A percentile compares a stretch with the other conserved stretches of the same genome.
phyloP scores from a whole-genome alignment of 176 grass and related monocot genomes.

The Puccinellia tenuiflora region DNA sequence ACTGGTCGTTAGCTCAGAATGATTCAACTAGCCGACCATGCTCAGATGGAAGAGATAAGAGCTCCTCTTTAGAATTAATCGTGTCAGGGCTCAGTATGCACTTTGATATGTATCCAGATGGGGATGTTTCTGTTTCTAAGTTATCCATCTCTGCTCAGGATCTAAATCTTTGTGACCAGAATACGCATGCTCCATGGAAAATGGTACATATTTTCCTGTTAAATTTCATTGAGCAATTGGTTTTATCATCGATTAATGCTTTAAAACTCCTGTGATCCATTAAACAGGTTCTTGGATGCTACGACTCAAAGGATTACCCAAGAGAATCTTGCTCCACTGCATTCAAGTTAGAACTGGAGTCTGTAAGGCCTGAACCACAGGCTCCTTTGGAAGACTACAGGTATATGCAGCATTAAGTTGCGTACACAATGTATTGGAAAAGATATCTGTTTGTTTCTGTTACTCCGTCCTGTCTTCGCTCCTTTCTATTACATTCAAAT shows the following conservation, averaged over 20 bases:
- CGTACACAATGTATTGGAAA: neutral
- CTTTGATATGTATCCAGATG: constrained; percentile 88
- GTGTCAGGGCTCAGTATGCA: constrained; percentile 62
- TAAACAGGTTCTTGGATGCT: constrained; percentile 80
- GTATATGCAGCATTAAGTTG: constrained; percentile 28
- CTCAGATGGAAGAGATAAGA: constrained; percentile 61
- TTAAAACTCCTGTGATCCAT: constrained; percentile 19
- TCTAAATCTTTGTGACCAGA: constrained; percentile 73
- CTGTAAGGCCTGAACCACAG: constrained; percentile 74
- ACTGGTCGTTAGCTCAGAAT: constrained; percentile 57
- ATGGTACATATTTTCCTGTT: constrained; percentile 44
- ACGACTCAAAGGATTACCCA: constrained; percentile 75
- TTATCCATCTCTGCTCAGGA: constrained; percentile 57
- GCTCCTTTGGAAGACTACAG: constrained; percentile 97
- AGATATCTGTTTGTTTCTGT: neutral
- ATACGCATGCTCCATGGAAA: constrained; percentile 89
- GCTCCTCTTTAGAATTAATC: constrained; percentile 59
- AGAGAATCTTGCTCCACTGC: constrained; percentile 85
- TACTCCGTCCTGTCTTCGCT: neutral
- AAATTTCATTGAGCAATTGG: constrained; percentile 17
- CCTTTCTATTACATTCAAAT: neutral
- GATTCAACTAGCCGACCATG: constrained; percentile 15
- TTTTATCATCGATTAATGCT: constrained; percentile 15
- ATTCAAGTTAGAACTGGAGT: constrained; percentile 81
- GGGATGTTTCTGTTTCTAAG: constrained; percentile 72